Base-by-base conservation (phyloP, 2,329 filamentous ascomycete species). In the Chaetomiaceae sp. region DNA sequence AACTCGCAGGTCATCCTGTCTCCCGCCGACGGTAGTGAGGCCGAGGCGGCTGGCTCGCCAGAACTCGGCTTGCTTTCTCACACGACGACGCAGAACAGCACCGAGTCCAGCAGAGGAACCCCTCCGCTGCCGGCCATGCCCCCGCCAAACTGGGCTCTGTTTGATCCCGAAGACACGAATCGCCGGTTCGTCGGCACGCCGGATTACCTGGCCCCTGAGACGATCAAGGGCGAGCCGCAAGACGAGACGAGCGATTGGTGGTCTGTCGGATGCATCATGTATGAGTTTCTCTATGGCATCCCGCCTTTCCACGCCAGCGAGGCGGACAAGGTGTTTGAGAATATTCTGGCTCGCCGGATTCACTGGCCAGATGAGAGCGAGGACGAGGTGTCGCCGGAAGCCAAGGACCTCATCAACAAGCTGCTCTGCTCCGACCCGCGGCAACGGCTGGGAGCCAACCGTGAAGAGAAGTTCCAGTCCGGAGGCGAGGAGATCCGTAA, bases 181-280 rank as follows among this genome's bases (percentile, higher is more conserved):
- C 84, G 94, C 50, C 85, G 90, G 36, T 99, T 99, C 64, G 94
- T 99, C 8, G 94, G 94, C 29, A 99, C 94, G 0, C 94, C 94
- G 0, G 94, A 99, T 69, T 99, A 99, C 67, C 80, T 99, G 14
- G 94, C 94, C 0, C 94, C 94, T 0, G 95, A 99, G 68, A 99
- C 95, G 0, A 95, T 99, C 66, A 91, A 90, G 60, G 94, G 95
- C 46, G 85, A 91, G 61, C 91, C 92, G 1, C 94, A 99, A 69
- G 94, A 99, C 65, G 92, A 97, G 69, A 94, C 92, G 61, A 97
- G 94, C 67, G 94, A 99, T 83, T 99, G 94, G 94, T 99, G 94
- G 94, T 97, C 94, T 20, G 80, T 99, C n/a, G 94, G 94, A 1
- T 99, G 95, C 69, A 97, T 99, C 63, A 75, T 97, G 70, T 99